phyloP scores from a whole-genome alignment of 768 basidiomycete genomes.

The Suillus lakei region DNA sequence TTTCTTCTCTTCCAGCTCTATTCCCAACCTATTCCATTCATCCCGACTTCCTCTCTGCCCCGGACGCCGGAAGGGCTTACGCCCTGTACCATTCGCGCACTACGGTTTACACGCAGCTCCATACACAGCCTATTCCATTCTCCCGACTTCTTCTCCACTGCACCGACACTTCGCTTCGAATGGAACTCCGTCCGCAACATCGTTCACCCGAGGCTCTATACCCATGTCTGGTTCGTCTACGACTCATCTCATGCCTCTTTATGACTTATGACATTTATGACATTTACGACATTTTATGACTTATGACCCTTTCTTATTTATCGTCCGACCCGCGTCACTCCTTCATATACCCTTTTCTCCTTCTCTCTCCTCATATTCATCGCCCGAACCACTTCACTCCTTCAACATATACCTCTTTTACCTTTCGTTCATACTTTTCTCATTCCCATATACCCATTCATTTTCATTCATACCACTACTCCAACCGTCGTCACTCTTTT shows the following conservation, averaged over 20 bases:
- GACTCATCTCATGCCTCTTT: neutral
- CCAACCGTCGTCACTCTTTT: too few species aligned
- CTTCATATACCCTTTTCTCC: too few species aligned
- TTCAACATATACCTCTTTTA: too few species aligned
- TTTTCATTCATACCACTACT: too few species aligned
- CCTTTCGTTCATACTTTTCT: too few species aligned
- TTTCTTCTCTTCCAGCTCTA: too few species aligned
- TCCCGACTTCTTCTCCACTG: neutral
- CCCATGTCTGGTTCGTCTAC: neutral
- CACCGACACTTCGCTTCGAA: neutral
- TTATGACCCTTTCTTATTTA: neutral
- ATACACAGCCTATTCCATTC: neutral
- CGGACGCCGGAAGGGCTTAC: too few species aligned
- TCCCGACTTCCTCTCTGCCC: neutral
- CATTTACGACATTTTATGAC: neutral
- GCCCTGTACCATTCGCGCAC: too few species aligned
- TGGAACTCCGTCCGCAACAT: neutral
- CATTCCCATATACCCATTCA: too few species aligned
- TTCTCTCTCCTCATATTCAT: too few species aligned
- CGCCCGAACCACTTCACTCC: too few species aligned
- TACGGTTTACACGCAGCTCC: neutral
- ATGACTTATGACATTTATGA: neutral
- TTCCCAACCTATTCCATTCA: too few species aligned
- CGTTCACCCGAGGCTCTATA: neutral
- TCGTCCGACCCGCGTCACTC: neutral